Evolutionary conservation across 371 early-diverging fungal genomes (phyloP).

Genomic region (Basidiobolus meristosporus): DNA sequence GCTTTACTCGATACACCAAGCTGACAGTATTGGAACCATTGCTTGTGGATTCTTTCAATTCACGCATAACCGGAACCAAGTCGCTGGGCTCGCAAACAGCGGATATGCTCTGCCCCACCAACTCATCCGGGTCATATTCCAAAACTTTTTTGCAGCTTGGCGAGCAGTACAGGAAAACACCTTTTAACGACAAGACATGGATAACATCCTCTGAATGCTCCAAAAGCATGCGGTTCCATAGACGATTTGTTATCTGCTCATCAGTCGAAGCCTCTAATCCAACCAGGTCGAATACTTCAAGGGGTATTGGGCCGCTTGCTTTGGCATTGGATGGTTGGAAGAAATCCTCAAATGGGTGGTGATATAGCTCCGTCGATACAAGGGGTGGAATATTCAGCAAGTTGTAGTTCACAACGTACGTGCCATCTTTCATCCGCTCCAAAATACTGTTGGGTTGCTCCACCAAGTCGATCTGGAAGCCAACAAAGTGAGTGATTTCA

Average conservation of each 20-base stretch:
- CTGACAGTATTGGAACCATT: constrained; percentile 13
- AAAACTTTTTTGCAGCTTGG: constrained; percentile 18
- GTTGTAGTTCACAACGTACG: constrained; percentile 31
- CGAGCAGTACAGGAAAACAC: constrained; percentile 36
- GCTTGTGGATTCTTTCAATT: constrained; percentile 22
- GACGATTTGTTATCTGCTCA: constrained; percentile 6
- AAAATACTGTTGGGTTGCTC: constrained; percentile 48
- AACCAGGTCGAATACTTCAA: constrained; percentile 6
- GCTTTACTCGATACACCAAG: constrained; percentile 29
- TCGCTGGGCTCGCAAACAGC: constrained; percentile 42
- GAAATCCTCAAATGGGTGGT: too few relatives aligned
- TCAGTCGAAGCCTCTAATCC: constrained; percentile 1
- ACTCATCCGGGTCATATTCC: constrained; percentile 25
- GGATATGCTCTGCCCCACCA: constrained; percentile 27
- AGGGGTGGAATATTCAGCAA: constrained; percentile 11
- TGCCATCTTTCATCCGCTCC: constrained; percentile 28
- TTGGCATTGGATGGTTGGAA: background rate
- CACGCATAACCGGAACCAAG: constrained; percentile 35
- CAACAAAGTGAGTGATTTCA: constrained; percentile 36
- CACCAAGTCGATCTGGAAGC: constrained; percentile 42
- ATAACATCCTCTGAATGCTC: constrained; percentile 28
- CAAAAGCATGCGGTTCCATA: constrained; percentile 17
- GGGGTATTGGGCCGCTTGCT: constrained; percentile 2
- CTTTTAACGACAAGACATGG: constrained; percentile 37
- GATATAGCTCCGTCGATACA: constrained; percentile 2